Evolutionary conservation across 306 rosid species (phyloP).

Genomic region (Gastrolobium villosum): DNA sequence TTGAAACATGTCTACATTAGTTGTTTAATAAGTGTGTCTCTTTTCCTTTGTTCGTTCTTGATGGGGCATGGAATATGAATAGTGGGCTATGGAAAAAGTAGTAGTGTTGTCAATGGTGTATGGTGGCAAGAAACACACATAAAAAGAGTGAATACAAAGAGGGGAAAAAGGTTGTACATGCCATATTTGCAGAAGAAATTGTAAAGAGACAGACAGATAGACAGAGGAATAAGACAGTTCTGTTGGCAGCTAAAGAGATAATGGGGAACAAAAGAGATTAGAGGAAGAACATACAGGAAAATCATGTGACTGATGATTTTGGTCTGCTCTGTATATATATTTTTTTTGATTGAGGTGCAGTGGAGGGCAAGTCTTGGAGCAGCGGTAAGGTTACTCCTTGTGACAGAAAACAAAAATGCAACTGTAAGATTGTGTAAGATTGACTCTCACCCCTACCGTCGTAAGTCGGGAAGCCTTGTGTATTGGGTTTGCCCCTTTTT

Average conservation of each 20-base stretch:
- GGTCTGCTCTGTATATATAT: background rate
- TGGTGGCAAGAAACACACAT: background rate
- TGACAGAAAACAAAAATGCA: too few species aligned
- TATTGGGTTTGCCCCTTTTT: background rate
- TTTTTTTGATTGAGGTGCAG: background rate
- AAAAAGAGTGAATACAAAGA: background rate
- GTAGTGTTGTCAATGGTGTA: background rate
- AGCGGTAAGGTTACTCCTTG: too few species aligned
- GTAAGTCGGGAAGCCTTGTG: too few species aligned
- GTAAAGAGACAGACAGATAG: background rate
- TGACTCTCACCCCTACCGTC: too few species aligned
- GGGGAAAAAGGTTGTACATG: background rate
- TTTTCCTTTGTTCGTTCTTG: background rate
- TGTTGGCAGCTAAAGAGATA: conserved; percentile 6
- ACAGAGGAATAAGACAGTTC: background rate
- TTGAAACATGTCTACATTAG: background rate
- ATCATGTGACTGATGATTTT: background rate
- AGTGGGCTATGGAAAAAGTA: conserved; percentile 13
- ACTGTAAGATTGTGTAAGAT: too few species aligned
- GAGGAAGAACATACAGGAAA: background rate
- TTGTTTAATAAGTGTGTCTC: background rate
- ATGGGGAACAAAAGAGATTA: background rate
- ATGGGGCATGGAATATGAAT: background rate
- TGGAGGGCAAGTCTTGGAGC: too few species aligned
- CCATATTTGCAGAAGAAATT: background rate